Base-by-base conservation (phyloP, 768 basidiomycete species). In the Tricholoma furcatifolium region DNA sequence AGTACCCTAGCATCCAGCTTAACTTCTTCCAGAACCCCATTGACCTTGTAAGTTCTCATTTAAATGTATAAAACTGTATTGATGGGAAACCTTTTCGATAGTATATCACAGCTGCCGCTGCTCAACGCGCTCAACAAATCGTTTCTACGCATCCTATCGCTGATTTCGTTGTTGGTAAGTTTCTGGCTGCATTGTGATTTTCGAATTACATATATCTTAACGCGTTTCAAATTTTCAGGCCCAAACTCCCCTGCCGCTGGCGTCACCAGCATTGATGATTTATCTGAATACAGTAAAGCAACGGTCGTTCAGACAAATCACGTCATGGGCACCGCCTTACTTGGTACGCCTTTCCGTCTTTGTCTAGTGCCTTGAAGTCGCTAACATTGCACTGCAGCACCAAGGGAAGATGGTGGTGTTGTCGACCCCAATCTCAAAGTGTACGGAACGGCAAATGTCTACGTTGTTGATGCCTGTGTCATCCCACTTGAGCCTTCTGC, bases 381-480 rank as follows among this genome's bases (percentile, higher is more conserved):
- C 36, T 18, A 15, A 15, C 10, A 14, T 38, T 11, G 3, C 36
- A 11, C 18, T 18, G 18, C 12, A 38, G 36, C 36, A 14, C 36
- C 36, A n/a, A 27, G 30, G 8, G 2, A 47, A 35, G 45, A 34
- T 21, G 45, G 45, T 18, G 60, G 76, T 47, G 76, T 78, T 9
- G 76, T 78, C 20, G 63, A 75, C 50, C 66, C 74, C 4, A 68
- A 74, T 23, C 61, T 76, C 31, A 69, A 57, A 47, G 71, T 78
- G 3, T 78, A 27, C 27, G 27, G 27, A 27, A 27, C 27, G 3
- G 27, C 27, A 7, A 27, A 27, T 27, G 27, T 27, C 14, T 74
- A 77, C 11, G 75, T 81, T 38, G 75, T 75, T 2, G 79, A 80
- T 58, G 74, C 75, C 11, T 74, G 71, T 20, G 61, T 78, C 14